Evolutionary conservation across 2,329 filamentous ascomycete species (phyloP), one percentile per base, ranked within the genome.

Genomic region (Thermothelomyces thermophilus): DNA sequence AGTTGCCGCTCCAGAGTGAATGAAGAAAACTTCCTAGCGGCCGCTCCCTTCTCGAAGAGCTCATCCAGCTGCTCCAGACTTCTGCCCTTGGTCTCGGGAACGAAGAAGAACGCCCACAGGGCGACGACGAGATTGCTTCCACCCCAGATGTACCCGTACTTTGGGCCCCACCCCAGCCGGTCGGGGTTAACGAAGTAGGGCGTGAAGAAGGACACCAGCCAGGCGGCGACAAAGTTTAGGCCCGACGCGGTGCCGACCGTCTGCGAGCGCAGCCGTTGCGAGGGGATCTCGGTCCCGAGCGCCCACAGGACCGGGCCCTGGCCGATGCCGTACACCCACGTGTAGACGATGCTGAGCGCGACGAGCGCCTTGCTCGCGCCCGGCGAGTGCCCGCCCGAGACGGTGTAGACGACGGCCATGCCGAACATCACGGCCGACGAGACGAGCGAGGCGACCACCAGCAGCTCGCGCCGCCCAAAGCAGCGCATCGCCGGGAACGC

Each of bases 71-170:
- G 71, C 57, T 80, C 76, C 2, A 81, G 68, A 1, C 72, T 74
- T 22, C 70, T 67, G 1, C 74, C 75, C 22, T 72, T 77, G 1
- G 79, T 82, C 60, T 83, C 80, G 0, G 77, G 79, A 0, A 80
- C 72, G 52, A 76, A 76, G 48, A 73, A 71, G 56, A 65, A 77
- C 0, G 74, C 73, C 72, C 75, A 82, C 5, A 61, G 35, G 3
- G 56, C 50, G 16, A 58, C 8, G 2, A 58, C 50, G 5, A 62
- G 35, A 19, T 48, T 48, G 46, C 46, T 48, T 43, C 45, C 57
- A 3, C 61, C 61, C 53, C 57, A 63, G 22, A 63, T 55, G 17
- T 61, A 60, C 3, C 58, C 49, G 28, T 59, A 58, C 41, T 56
- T 58, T 19, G 59, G 56, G 5, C 56, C 57, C 54, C 58, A 60